These are phyloP conservation scores for Coffea canephora DNA, from an alignment of 257 asterid genomes.

Conservation along the genomic window DNA sequence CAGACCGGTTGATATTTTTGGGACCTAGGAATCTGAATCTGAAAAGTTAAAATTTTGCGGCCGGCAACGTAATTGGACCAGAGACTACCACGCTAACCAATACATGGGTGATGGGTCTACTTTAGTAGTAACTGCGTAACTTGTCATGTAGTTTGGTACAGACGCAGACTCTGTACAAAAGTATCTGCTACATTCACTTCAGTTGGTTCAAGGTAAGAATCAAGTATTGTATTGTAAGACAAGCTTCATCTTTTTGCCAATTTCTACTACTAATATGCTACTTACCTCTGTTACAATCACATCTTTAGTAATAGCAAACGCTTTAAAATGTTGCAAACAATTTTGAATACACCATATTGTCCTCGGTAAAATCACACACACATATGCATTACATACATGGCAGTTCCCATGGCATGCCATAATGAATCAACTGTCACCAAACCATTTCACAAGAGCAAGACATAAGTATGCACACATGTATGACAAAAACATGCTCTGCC, in stretches of 20 bases:
- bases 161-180: not conserved
- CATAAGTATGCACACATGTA: not conserved
- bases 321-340: too few species aligned
- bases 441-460: not conserved
- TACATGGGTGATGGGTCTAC: too few species aligned
- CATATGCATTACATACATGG: not conserved
- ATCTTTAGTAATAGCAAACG: too few species aligned
- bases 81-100: too few species aligned
- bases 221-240: too few species aligned
- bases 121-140: too few species aligned
- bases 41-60: not conserved
- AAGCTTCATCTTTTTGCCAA: too few species aligned
- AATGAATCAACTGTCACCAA: not conserved
- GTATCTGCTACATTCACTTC: not conserved
- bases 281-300: too few species aligned
- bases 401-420: not conserved
- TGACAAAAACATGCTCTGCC: not conserved
- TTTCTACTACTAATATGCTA: too few species aligned
- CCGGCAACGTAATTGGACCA: not conserved
- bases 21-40: constrained; percentile 16
- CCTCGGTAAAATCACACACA: not conserved
- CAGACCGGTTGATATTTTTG: not conserved
- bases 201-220: too few species aligned
- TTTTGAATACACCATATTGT: too few species aligned
- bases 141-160: not conserved